A percentile compares a stretch with the other conserved stretches of the same genome.
phyloP scores from a whole-genome alignment of 2,329 filamentous ascomycete genomes.

The Bipolaris victoriae region DNA sequence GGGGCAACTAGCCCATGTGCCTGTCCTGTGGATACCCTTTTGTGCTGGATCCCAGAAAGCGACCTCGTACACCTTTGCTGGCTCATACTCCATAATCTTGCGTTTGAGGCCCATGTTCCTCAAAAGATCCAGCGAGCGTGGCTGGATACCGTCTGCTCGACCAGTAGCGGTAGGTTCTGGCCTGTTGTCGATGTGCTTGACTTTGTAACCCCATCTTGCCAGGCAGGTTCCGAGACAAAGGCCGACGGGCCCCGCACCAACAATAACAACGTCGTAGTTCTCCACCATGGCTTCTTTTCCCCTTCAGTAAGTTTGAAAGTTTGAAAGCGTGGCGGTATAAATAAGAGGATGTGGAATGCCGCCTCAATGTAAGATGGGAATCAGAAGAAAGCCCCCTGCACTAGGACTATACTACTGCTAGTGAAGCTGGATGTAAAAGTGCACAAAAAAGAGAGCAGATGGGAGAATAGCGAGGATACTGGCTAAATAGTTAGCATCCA shows the following conservation, averaged over 20 bases:
- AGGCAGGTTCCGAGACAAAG: slow-evolving; percentile 87
- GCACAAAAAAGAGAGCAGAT: background rate
- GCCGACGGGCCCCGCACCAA: slow-evolving; percentile 88
- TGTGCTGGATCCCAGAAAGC: slow-evolving; percentile 68
- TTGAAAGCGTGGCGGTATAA: background rate
- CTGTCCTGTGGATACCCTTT: slow-evolving; percentile 64
- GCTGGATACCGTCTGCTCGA: slow-evolving; percentile 90
- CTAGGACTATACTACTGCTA: background rate
- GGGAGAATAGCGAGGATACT: background rate
- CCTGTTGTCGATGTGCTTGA: slow-evolving; percentile 93
- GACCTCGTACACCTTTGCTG: slow-evolving; percentile 80
- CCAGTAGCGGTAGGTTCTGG: slow-evolving; percentile 84
- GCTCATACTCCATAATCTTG: slow-evolving; percentile 83
- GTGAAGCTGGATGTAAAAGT: background rate
- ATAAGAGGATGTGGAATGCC: slow-evolving; percentile 5
- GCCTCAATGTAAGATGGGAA: slow-evolving; percentile 8
- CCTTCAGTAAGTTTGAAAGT: background rate
- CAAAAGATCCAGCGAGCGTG: slow-evolving; percentile 82
- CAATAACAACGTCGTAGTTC: slow-evolving; percentile 75
- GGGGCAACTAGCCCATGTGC: slow-evolving; percentile 85
- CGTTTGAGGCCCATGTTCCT: slow-evolving; percentile 90
- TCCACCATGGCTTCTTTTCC: slow-evolving; percentile 39
- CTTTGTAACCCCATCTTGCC: slow-evolving; percentile 90
- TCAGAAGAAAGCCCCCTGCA: slow-evolving; percentile 6
- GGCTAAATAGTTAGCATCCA: background rate